Evolutionary conservation across 768 basidiomycete species (phyloP).

Genomic region (Botryobasidium botryosum): DNA sequence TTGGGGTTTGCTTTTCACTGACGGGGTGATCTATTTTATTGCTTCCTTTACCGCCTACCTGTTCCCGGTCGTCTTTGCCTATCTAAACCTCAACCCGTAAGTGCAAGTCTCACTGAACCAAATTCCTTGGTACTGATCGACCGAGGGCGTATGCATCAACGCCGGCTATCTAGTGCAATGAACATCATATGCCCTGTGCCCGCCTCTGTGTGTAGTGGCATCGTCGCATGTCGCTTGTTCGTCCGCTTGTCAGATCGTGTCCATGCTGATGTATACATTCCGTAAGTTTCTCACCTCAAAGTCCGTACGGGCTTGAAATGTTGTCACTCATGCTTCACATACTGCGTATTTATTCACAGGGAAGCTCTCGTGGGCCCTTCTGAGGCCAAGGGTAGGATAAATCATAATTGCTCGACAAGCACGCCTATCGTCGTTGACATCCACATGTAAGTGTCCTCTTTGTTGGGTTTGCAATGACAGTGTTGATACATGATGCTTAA

Average conservation of each 20-base stretch:
- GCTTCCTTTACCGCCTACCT: conserved; percentile 50
- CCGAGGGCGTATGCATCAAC: neutral
- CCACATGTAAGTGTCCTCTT: too few relatives aligned
- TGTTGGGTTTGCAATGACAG: too few relatives aligned
- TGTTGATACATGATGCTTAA: too few relatives aligned
- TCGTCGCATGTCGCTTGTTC: conserved; percentile 13
- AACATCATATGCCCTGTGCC: conserved; percentile 13
- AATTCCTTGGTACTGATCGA: neutral
- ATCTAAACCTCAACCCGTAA: conserved; percentile 48
- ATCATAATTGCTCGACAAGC: too few relatives aligned
- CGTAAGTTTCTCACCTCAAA: too few relatives aligned
- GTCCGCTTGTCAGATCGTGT: conserved; percentile 9
- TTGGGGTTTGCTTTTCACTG: conserved; percentile 48
- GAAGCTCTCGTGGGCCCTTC: too few relatives aligned
- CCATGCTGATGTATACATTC: too few relatives aligned
- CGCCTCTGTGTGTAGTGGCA: conserved; percentile 4
- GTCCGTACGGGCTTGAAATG: too few relatives aligned
- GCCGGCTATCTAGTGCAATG: conserved; percentile 2
- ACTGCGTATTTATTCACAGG: too few relatives aligned
- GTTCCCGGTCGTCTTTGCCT: conserved; percentile 26
- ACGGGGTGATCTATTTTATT: conserved; percentile 54
- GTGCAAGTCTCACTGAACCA: conserved; percentile 1
- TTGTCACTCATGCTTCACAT: too few relatives aligned
- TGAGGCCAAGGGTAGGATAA: too few relatives aligned
- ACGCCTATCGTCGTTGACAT: too few relatives aligned